Base-by-base conservation (phyloP, 306 rosid genomes). In the Phaseolus lunatus region DNA sequence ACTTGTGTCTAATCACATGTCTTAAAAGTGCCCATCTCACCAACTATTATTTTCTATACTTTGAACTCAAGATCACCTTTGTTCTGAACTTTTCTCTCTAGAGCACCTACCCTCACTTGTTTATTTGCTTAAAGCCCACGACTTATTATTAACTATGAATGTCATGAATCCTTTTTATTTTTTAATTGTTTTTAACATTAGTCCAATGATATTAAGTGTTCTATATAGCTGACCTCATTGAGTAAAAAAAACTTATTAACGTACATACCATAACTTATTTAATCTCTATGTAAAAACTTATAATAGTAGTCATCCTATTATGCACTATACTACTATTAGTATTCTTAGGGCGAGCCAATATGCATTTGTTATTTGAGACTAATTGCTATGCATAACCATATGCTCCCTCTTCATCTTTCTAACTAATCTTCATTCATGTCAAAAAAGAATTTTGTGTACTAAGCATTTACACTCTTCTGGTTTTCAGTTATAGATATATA, bases 391-490 rank as follows among this genome's bases (percentile, higher is more conserved):
- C 53, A 48, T 48, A 48, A 48, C 15, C 9, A 5, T 49, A 49
- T 8, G 50, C 58, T 23, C 61, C 43, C 72, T 20, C n/a, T 11
- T 79, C 39, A 48, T 59, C 72, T 73, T 78, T 29, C 24, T n/a
- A 23, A 29, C 58, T 33, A 33, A 39, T 70, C 16, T 74, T 45
- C 66, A 79, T 39, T 70, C n/a, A 33, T 53, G 33, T 70, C 33
- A 47, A 75, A 57, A 61, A 69, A 47, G 4, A 9, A 47, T 19
- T 70, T 47, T 37, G 44, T 50, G 23, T 26, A 33, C 43, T 18
- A 20, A 50, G 12, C 26, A 18, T 18, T 52, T 52, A 7, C 57
- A 49, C 11, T 52, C 7, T 31, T 52, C 5, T 52, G 20, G 49
- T 24, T 70, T 62, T 72, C 58, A 50, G 11, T 64, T 9, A 72